phyloP scores from a whole-genome alignment of 2,329 filamentous ascomycete genomes.

The Parascedosporium putredinis region DNA sequence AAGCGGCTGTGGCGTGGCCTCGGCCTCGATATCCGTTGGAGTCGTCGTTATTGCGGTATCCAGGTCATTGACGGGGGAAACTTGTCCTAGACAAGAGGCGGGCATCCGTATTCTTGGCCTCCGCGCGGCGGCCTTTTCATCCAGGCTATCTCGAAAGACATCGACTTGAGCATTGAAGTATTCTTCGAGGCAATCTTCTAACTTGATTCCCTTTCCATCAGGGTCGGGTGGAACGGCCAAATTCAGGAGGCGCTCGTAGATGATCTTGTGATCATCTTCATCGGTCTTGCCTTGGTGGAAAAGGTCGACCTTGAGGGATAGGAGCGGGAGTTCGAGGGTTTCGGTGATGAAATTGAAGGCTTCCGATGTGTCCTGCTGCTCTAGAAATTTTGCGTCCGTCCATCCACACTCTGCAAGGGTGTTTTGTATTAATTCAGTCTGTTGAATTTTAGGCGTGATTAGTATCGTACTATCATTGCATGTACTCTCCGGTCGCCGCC shows the following conservation, averaged over 20 bases:
- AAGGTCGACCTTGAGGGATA: conserved; percentile 88
- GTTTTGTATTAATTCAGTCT: conserved; percentile 77
- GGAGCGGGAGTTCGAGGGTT: conserved; percentile 72
- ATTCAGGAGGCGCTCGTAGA: conserved; percentile 84
- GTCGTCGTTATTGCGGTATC: neutral
- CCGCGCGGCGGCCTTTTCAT: conserved; percentile 29
- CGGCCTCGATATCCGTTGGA: neutral
- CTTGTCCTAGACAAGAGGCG: no score
- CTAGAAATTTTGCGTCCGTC: conserved; percentile 64
- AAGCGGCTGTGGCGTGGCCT: neutral
- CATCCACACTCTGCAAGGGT: conserved; percentile 79
- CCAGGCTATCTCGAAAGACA: conserved; percentile 62
- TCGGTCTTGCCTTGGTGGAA: conserved; percentile 84
- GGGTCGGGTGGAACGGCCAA: conserved; percentile 75
- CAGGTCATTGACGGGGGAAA: no score
- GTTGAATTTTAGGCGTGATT: neutral
- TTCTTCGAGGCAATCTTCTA: conserved; percentile 85
- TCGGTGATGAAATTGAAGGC: conserved; percentile 93
- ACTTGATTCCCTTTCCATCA: conserved; percentile 58
- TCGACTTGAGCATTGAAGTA: conserved; percentile 95
- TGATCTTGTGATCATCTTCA: conserved; percentile 84
- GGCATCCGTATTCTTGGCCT: no score
- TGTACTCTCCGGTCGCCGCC: no score
- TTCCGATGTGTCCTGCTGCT: conserved; percentile 92
- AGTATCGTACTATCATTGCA: no score